Base-by-base conservation (phyloP, 2,329 filamentous ascomycete species). In the Arthroderma sp. region DNA sequence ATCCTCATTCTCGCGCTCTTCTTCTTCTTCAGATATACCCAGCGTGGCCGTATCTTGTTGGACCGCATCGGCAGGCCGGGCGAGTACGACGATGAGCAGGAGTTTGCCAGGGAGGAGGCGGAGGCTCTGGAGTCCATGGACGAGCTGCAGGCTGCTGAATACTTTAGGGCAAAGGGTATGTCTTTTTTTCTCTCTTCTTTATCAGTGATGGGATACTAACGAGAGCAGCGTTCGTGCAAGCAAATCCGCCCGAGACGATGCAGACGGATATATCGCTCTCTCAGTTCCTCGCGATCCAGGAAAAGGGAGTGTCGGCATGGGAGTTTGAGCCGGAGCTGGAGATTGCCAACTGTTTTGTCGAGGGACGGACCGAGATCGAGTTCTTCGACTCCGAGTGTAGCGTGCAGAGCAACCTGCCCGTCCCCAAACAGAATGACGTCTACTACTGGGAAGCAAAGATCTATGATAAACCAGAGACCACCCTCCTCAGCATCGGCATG, bases 401-500 rank as follows among this genome's bases (percentile, higher is more conserved):
- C 65, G 93, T 97, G 61, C 89, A 95, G 77, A 94, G 87, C 77
- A 98, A 98, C 67, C 74, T 98, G 41, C 93, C 93, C 0, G 89
- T 98, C 6, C 93, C 93, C 13, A 98, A 98, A 69, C 93, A 98
- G 69, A 98, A 98, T 68, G 93, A 98, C 68, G 91, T 97, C 9
- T 98, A 98, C 72, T 98, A 98, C 73, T 98, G 93, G 93, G 93
- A 98, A 72, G 88, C 91, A 57, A 98, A 98, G 77, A 86, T 98
- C 56, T 98, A 94, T 74, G 93, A 98, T 61, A 97, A 97, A 74
- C 90, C 93, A 2, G 93, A 97, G 62, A 83, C 77, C 59, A 95
- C 89, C 0, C 76, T 89, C 63, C 80, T 98, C 61, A 91, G 87
- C 68, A 90, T 98, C 65, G 93, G 93, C 63, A 87, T 98, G 78